phyloP scores from a whole-genome alignment of 108 stramenopile genomes.

The Bacterosira constricta region DNA sequence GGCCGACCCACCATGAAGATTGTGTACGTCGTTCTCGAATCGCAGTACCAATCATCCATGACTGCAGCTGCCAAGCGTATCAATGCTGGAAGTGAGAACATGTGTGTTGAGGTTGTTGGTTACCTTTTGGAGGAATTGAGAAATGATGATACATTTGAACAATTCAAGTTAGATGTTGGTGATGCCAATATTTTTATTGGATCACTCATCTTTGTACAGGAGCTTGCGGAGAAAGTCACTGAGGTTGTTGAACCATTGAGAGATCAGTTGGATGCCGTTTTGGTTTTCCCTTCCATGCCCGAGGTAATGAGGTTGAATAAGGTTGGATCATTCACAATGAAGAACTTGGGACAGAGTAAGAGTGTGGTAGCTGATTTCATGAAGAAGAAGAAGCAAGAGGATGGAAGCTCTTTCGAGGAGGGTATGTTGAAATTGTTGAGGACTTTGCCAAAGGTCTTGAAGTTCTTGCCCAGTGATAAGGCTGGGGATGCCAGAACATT shows the following conservation, averaged over 20 bases:
- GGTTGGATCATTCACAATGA: constrained; percentile 96
- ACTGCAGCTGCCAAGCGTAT: constrained; percentile 94
- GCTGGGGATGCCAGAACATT: constrained; percentile 95
- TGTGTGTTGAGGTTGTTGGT: constrained; percentile 96
- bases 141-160: constrained; percentile 84
- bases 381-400: constrained; percentile 98
- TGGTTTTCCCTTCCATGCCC: constrained; percentile 97
- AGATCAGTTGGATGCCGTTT: constrained; percentile 90
- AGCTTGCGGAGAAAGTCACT: constrained; percentile 94
- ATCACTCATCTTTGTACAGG: constrained; percentile 96
- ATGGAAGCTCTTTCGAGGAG: constrained; percentile 96
- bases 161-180: constrained; percentile 92
- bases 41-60: constrained; percentile 95
- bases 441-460: constrained; percentile 95
- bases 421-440: constrained; percentile 96
- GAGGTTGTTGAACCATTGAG: constrained; percentile 89
- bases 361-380: constrained; percentile 95
- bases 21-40: constrained; percentile 97
- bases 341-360: constrained; percentile 95
- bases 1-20: constrained; percentile 88
- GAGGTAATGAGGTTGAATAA: constrained; percentile 98
- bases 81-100: constrained; percentile 92
- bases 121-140: constrained; percentile 95
- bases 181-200: constrained; percentile 97
- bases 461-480: constrained; percentile 96